These are phyloP conservation scores for Didymella glomerata DNA, from an alignment of 2,329 filamentous ascomycete genomes.

Conservation along the genomic window DNA sequence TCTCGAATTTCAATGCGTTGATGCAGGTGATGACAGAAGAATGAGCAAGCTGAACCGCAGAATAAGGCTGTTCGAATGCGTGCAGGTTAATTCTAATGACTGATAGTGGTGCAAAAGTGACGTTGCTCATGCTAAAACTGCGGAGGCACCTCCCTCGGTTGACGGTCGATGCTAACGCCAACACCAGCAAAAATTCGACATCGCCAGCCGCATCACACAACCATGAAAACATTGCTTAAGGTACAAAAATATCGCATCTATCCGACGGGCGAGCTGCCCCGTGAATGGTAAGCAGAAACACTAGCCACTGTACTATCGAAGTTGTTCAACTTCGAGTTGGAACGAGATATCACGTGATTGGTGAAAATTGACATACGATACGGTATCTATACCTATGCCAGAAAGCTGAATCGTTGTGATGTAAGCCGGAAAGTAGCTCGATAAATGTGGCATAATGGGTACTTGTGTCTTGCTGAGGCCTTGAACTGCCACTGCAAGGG, in stretches of 20 bases:
- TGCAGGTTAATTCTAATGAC: background rate
- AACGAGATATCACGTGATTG: conserved; percentile 15
- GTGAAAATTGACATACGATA: background rate
- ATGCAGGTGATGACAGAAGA: background rate
- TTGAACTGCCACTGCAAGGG: too few species aligned
- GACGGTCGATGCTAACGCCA: background rate
- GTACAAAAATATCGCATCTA: conserved; percentile 17
- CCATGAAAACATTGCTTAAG: background rate
- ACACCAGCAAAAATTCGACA: background rate
- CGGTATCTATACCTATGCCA: too few species aligned
- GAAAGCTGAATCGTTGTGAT: too few species aligned
- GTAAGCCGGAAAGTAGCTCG: too few species aligned
- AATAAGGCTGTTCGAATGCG: background rate
- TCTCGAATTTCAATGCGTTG: background rate
- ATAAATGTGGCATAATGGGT: too few species aligned
- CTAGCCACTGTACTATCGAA: conserved; percentile 23
- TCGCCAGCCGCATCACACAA: background rate
- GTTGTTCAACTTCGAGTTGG: conserved; percentile 14
- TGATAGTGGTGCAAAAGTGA: background rate
- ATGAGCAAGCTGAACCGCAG: background rate
- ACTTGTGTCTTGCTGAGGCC: too few species aligned
- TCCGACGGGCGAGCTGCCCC: conserved; percentile 19
- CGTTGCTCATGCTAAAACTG: background rate
- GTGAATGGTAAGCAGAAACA: conserved; percentile 20
- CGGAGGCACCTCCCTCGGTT: background rate